Evolutionary conservation across 805 yeast genomes (phyloP).

Genomic region (Ogataea corticis): DNA sequence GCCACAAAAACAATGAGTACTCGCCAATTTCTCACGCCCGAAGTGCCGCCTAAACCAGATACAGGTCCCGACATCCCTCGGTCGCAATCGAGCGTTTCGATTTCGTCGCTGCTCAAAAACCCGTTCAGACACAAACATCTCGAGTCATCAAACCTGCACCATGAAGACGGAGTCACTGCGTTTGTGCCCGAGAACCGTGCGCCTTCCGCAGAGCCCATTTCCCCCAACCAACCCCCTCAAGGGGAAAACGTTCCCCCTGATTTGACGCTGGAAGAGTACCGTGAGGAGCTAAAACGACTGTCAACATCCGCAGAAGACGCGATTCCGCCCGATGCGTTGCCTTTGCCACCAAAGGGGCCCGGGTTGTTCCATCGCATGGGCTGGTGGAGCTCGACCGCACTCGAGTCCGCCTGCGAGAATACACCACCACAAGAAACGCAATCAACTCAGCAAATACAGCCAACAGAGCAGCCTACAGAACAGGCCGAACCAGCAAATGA

Average conservation of each 20-base stretch:
- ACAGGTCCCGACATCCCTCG: conserved; percentile 9
- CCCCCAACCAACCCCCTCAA: background rate
- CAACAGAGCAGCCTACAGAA: background rate
- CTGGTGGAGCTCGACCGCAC: conserved; percentile 4
- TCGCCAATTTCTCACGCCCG: conserved; percentile 1
- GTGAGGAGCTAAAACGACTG: conserved; percentile 22
- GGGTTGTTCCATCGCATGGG: background rate
- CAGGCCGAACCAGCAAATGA: background rate
- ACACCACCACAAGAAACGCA: background rate
- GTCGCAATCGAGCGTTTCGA: conserved; percentile 24
- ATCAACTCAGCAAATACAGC: background rate
- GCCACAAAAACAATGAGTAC: background rate
- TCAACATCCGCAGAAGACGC: conserved; percentile 4
- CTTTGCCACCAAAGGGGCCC: background rate
- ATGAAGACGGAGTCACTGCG: background rate
- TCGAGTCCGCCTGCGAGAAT: background rate
- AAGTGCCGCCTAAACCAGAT: background rate
- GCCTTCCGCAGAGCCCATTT: background rate
- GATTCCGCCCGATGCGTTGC: background rate
- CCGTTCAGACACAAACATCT: conserved; percentile 17
- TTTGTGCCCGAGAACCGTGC: no score
- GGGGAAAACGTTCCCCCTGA: conserved; percentile 11
- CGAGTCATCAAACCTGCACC: background rate
- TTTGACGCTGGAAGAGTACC: conserved; percentile 28
- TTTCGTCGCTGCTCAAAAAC: conserved; percentile 22